These are phyloP conservation scores for Lachancea kluyveri DNA, from an alignment of 805 yeast species.

Conservation along the genomic window DNA sequence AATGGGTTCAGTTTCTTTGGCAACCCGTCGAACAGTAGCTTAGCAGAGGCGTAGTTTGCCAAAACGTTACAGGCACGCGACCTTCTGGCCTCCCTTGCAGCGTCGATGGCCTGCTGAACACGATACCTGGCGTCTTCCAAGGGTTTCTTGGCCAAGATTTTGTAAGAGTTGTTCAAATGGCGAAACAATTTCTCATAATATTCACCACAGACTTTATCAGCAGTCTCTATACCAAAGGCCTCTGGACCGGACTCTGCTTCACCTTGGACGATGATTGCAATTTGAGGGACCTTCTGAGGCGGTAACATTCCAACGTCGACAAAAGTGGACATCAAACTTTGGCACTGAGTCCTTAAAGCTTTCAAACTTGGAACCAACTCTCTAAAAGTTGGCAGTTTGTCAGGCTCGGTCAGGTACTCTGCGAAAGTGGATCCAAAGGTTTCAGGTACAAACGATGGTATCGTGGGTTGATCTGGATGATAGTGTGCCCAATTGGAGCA, in stretches of 20 bases:
- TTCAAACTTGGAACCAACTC: slow-evolving; percentile 84
- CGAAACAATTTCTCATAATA: slow-evolving; percentile 61
- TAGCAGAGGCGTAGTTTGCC: slow-evolving; percentile 74
- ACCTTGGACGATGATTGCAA: slow-evolving; percentile 90
- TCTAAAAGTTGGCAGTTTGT: slow-evolving; percentile 46
- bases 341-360: slow-evolving; percentile 81
- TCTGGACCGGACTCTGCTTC: slow-evolving; percentile 91
- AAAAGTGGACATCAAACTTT: slow-evolving; percentile 73
- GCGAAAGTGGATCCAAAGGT: slow-evolving; percentile 34
- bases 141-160: slow-evolving; percentile 64
- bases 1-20: slow-evolving; percentile 87
- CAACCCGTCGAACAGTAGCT: slow-evolving; percentile 52
- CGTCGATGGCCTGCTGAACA: slow-evolving; percentile 58
- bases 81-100: slow-evolving; percentile 49
- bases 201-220: slow-evolving; percentile 60
- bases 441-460: slow-evolving; percentile 28
- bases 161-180: slow-evolving; percentile 57
- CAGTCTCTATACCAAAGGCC: slow-evolving; percentile 78
- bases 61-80: slow-evolving; percentile 54
- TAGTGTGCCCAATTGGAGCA: slow-evolving; percentile 30
- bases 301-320: slow-evolving; percentile 71
- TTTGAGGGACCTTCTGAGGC: slow-evolving; percentile 63
- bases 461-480: slow-evolving; percentile 12
- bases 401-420: slow-evolving; percentile 28
- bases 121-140: slow-evolving; percentile 74